Conservation (phyloP, 1,139 yeast species). For the Yamadazyma membranifaciens region DNA sequence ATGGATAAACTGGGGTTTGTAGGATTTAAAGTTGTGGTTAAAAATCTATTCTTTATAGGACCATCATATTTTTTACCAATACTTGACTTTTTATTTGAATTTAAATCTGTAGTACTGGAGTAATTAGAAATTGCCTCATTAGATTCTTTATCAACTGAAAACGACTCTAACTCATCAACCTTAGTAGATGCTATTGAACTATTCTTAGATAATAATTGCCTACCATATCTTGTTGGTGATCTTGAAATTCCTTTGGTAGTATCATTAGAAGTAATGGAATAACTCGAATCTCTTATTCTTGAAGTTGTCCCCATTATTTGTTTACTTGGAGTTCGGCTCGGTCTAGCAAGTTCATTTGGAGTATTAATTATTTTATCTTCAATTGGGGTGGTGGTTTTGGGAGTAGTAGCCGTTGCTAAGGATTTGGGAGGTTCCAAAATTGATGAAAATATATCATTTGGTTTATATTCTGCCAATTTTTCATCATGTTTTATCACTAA, state of each 20-base stretch:
- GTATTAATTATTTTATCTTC: not conserved
- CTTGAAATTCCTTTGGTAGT: constrained; percentile 9
- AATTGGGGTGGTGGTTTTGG: constrained; percentile 1
- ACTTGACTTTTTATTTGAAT: constrained; percentile 24
- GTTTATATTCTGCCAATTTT: not conserved
- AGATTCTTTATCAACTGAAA: constrained; percentile 1
- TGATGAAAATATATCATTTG: constrained; percentile 1
- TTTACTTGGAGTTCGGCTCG: constrained; percentile 10
- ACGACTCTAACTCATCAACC: constrained; percentile 9
- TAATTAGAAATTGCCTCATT: constrained; percentile 2
- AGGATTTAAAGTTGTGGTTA: constrained; percentile 9
- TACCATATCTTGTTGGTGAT: constrained; percentile 16
- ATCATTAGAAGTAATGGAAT: constrained; percentile 9
- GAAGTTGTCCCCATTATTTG: constrained; percentile 1
- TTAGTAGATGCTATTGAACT: constrained; percentile 11
- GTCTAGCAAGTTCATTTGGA: constrained; percentile 1
- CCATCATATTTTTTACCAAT: constrained; percentile 6
- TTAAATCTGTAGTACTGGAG: constrained; percentile 27
- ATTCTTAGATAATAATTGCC: constrained; percentile 7
- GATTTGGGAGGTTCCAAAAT: not conserved
- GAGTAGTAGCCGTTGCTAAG: not conserved
- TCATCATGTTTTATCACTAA: constrained; percentile 3
- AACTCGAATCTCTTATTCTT: not conserved
- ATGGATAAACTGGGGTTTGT: constrained; percentile 10
- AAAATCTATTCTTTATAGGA: constrained; percentile 7